A percentile compares a stretch with the other conserved stretches of the same genome.
Evolutionary conservation across 805 yeast species (phyloP).

Genomic region (Cyberlindnera galapagoensis): DNA sequence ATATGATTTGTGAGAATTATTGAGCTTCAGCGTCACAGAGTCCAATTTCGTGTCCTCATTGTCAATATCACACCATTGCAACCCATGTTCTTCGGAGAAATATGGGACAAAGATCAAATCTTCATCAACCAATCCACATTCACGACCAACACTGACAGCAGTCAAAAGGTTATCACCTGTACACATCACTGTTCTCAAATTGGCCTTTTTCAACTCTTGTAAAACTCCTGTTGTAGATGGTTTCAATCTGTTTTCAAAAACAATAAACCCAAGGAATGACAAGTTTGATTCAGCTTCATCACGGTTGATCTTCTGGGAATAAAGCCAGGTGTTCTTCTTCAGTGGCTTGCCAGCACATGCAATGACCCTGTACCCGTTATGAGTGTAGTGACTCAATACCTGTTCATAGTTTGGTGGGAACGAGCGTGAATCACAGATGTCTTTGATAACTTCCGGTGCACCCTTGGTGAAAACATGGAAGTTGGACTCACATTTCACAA

Average conservation of each 20-base stretch:
- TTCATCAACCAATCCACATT: constrained; percentile 59
- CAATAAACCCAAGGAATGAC: constrained; percentile 77
- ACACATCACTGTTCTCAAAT: constrained; percentile 86
- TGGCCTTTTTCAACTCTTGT: constrained; percentile 53
- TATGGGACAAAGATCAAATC: constrained; percentile 57
- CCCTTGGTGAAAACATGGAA: constrained; percentile 75
- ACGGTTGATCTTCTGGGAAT: constrained; percentile 46
- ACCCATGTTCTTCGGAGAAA: constrained; percentile 33
- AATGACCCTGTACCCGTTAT: constrained; percentile 89
- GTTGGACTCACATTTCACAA: constrained; percentile 44
- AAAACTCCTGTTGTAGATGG: constrained; percentile 58
- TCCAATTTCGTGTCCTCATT: constrained; percentile 54
- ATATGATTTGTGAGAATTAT: constrained; percentile 35
- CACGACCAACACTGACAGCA: constrained; percentile 88
- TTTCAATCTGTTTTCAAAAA: constrained; percentile 89
- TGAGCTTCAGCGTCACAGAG: constrained; percentile 51
- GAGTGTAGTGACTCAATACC: constrained; percentile 77
- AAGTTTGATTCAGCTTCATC: constrained; percentile 63
- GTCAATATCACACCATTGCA: constrained; percentile 63
- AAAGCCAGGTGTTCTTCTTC: constrained; percentile 39
- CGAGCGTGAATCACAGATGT: constrained; percentile 63
- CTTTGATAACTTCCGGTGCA: constrained; percentile 90
- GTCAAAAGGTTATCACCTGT: constrained; percentile 96
- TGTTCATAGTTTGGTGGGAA: constrained; percentile 74
- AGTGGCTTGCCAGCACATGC: constrained; percentile 75